Conservation (phyloP, 116 monocot genomes). For the Papilionanthe hybrid region DNA sequence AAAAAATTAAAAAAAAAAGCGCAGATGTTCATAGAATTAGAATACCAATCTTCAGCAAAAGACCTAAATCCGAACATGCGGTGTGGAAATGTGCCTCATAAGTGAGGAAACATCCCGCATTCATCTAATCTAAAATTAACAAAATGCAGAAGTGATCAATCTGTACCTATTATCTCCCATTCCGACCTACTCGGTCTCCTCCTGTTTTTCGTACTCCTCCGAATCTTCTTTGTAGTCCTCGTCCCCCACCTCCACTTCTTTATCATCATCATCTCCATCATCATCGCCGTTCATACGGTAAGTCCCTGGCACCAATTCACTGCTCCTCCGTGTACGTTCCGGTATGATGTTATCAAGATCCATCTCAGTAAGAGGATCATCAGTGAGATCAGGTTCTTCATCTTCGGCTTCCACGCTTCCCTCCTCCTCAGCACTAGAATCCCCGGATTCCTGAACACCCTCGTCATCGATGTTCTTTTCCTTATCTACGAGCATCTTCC, state of each 20-base stretch:
- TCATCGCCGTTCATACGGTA: conserved; percentile 58
- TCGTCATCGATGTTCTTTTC: not conserved
- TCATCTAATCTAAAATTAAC: not conserved
- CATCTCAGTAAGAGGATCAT: conserved; percentile 80
- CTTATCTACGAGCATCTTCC: not conserved
- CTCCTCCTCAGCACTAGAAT: too few relatives aligned
- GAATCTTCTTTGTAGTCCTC: conserved; percentile 7
- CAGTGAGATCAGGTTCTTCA: conserved; percentile 48
- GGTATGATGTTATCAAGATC: conserved; percentile 79
- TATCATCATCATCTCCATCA: conserved; percentile 18
- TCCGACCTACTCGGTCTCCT: conserved; percentile 20
- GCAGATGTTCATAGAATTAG: too few relatives aligned
- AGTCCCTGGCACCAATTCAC: conserved; percentile 50
- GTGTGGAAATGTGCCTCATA: not conserved
- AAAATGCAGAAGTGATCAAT: not conserved
- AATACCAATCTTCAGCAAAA: not conserved
- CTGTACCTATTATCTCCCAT: not conserved
- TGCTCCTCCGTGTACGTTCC: conserved; percentile 52
- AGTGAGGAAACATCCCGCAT: not conserved
- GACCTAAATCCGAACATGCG: not conserved
- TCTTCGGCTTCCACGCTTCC: conserved; percentile 10
- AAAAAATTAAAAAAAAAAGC: too few relatives aligned
- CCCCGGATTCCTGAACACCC: too few relatives aligned
- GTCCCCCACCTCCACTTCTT: conserved; percentile 1
- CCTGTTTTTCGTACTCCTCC: conserved; percentile 19